Base-by-base conservation (phyloP, 306 rosid genomes). In the Glycine soja region DNA sequence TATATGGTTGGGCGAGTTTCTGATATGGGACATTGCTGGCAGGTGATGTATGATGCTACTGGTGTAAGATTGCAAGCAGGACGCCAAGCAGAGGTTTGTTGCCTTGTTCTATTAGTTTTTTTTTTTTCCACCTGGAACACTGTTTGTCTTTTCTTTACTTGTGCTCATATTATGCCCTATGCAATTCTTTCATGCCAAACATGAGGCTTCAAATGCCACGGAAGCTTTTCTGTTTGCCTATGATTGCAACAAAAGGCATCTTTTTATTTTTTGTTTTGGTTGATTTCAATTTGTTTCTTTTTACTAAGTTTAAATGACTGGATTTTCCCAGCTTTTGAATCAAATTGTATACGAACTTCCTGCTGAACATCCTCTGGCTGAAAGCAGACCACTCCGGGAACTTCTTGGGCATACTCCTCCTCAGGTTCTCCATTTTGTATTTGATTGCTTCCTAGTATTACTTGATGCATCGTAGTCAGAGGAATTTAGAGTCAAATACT, bases 11-110 rank as follows among this genome's bases (percentile, higher is more conserved):
- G 6, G 80, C 18, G 14, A 58, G 85, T 80, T 46, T 86, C 79
- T 94, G 65, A 93, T 80, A 56, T 76, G 32, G 10, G 46, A 77
- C 71, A 80, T 71, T 87, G 51, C 61, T 90, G 84, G 82, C 94
- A 95, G 99, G 99, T 95, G 48, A 93, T 95, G 99, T 95, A 95
- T 86, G 99, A 95, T 90, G 98, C 99, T 74, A 95, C 99, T 68
- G 99, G 99, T 72, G 97, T 95, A 70, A 93, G 99, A 88, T 80
- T 93, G 85, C 99, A 95, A 51, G 99, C 99, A 10, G 99, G 99
- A 82, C 99, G 98, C 82, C 99, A 95, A 88, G 99, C 99, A 58
- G 99, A 95, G 99, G 99, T 95, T 86, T 73, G 90, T 68, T 78
- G 48, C 51, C 64, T 78, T 85, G 62, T 75, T 42, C 75, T 64